phyloP scores from a whole-genome alignment of 1,139 yeast genomes.

The Kodamaea anthophila region DNA sequence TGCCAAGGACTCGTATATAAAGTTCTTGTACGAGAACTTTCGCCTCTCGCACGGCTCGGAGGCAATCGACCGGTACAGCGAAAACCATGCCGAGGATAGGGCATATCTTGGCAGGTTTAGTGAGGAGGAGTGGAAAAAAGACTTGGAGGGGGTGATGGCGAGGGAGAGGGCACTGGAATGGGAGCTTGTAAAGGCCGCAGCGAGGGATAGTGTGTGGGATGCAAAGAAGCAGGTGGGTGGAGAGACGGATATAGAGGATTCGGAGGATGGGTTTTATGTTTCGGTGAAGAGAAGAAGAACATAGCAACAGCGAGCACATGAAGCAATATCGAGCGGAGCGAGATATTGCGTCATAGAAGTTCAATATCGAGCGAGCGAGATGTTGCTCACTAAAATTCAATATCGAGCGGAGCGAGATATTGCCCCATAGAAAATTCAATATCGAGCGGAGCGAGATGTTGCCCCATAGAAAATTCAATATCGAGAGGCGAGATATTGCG shows the following conservation, averaged over 20 bases:
- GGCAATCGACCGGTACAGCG: conserved; percentile 23
- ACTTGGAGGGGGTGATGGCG: conserved; percentile 3
- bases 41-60: conserved; percentile 32
- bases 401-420: no score
- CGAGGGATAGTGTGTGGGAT: conserved; percentile 9
- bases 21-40: conserved; percentile 32
- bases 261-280: conserved; percentile 6
- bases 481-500: no score
- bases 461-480: no score
- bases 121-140: conserved; percentile 13
- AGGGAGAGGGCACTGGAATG: conserved; percentile 1
- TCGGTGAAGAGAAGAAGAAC: conserved; percentile 7
- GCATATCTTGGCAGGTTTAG: conserved; percentile 15
- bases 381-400: no score
- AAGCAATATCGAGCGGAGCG: no score
- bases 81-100: conserved; percentile 13
- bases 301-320: no score
- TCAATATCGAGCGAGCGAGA: no score
- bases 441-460: no score
- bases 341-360: no score
- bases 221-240: conserved; percentile 2
- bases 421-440: no score
- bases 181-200: conserved; percentile 3
- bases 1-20: conserved; percentile 30
- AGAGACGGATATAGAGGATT: conserved; percentile 4